These are phyloP conservation scores for Ascochyta koolunga DNA, from an alignment of 2,329 filamentous ascomycete species.

Conservation along the genomic window DNA sequence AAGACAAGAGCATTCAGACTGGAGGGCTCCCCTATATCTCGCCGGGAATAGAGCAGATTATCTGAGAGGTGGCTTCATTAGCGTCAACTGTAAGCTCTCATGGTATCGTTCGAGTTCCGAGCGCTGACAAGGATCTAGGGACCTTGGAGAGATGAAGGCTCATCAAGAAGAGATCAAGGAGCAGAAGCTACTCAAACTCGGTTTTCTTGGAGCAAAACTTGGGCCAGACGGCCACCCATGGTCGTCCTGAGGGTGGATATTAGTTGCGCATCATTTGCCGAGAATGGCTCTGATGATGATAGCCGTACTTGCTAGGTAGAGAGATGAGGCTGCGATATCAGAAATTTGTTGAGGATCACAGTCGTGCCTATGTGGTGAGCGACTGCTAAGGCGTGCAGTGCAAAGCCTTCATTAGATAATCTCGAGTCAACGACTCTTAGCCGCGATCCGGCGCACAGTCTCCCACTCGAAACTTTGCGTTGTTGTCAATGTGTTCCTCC, in stretches of 20 bases:
- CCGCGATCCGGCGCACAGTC: conserved; percentile 2
- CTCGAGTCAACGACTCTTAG: not conserved
- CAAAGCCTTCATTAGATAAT: not conserved
- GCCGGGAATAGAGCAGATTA: conserved; percentile 25
- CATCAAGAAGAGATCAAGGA: conserved; percentile 38
- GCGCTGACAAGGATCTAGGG: conserved; percentile 19
- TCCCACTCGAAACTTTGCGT: not conserved
- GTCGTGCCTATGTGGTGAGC: not conserved
- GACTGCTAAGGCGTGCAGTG: not conserved
- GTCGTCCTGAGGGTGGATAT: not conserved
- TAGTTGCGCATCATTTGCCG: not conserved
- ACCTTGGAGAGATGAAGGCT: conserved; percentile 36
- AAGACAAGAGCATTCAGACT: conserved; percentile 25
- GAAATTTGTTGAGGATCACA: not conserved
- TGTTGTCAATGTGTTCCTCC: not conserved
- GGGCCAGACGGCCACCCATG: conserved; percentile 28
- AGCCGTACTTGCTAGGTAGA: not conserved
- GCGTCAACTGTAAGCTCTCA: conserved; percentile 31
- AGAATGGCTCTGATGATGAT: not conserved
- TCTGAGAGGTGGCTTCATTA: conserved; percentile 23
- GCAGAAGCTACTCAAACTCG: conserved; percentile 35
- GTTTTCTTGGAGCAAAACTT: conserved; percentile 25
- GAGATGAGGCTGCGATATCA: not conserved
- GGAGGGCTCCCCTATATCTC: conserved; percentile 27
- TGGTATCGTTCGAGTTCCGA: not conserved